Conservation (phyloP, 768 basidiomycete genomes). For the Galerina sulciceps region DNA sequence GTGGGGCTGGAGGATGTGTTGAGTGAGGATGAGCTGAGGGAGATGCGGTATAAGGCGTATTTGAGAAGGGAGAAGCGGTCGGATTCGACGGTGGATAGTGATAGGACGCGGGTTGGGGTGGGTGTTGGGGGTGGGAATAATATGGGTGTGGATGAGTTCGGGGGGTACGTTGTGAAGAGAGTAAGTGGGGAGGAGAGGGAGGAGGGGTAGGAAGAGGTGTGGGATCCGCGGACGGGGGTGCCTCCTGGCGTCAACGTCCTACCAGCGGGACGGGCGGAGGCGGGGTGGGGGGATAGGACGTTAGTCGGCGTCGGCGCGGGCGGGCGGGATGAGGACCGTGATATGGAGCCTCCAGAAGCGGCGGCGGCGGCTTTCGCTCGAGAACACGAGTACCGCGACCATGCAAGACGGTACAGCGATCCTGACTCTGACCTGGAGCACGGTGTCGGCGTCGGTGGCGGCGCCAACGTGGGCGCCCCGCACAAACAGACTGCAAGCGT, state of each 20-base stretch:
- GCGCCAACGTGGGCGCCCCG: background rate
- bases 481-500: slow-evolving; percentile 33
- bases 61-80: slow-evolving; percentile 31
- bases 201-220: slow-evolving; percentile 12
- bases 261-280: background rate
- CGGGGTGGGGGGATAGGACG: background rate
- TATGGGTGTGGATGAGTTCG: background rate
- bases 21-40: slow-evolving; percentile 43
- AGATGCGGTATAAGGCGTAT: slow-evolving; percentile 42
- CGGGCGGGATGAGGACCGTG: background rate
- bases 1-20: slow-evolving; percentile 32
- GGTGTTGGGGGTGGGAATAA: background rate
- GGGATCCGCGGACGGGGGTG: slow-evolving; percentile 13
- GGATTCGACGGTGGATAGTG: slow-evolving; percentile 16
- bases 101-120: slow-evolving; percentile 3
- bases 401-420: too few species aligned
- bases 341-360: too few species aligned
- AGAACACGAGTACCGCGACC: too few species aligned
- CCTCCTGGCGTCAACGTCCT: background rate
- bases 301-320: too few species aligned
- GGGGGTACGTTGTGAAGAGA: background rate
- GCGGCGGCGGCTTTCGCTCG: too few species aligned
- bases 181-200: slow-evolving; percentile 2
- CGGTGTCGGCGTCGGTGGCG: background rate
- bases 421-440: background rate